phyloP scores from a whole-genome alignment of 768 basidiomycete species.

The Leccinum olivaceopallidum region DNA sequence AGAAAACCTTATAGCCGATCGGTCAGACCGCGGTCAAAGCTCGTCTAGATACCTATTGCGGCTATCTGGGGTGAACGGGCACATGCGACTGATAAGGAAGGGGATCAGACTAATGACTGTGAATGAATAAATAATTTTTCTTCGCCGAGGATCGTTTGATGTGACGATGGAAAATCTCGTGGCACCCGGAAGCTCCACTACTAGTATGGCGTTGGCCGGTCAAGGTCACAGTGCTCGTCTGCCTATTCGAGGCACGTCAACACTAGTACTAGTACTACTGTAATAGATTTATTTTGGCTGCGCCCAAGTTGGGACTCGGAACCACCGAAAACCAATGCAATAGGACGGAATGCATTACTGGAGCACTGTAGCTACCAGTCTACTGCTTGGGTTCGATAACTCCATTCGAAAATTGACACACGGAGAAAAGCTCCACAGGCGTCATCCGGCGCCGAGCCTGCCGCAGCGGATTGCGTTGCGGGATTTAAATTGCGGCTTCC shows the following conservation, averaged over 20 bases:
- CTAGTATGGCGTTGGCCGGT: too few relatives aligned
- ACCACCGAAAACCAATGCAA: too few relatives aligned
- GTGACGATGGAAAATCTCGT: background rate
- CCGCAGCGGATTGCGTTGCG: background rate
- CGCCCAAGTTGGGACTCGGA: too few relatives aligned
- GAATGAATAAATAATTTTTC: background rate
- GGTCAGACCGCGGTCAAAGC: background rate
- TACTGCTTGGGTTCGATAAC: too few relatives aligned
- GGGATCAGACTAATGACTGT: background rate
- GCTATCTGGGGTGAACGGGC: background rate
- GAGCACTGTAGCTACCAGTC: too few relatives aligned
- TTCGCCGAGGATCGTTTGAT: background rate
- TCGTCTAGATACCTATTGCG: background rate
- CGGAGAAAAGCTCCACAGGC: too few relatives aligned
- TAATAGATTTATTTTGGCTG: background rate
- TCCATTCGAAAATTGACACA: too few relatives aligned
- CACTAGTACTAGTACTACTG: too few relatives aligned
- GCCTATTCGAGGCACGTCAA: too few relatives aligned
- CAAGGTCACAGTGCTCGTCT: too few relatives aligned
- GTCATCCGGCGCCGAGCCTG: background rate
- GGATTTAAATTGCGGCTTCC: background rate
- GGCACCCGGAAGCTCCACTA: too few relatives aligned
- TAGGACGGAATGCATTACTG: background rate
- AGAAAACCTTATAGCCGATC: background rate
- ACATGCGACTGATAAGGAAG: background rate